Evolutionary conservation across 225 moss, liverwort and hornwort genomes (phyloP).

Genomic region (Pleurozium schreberi): DNA sequence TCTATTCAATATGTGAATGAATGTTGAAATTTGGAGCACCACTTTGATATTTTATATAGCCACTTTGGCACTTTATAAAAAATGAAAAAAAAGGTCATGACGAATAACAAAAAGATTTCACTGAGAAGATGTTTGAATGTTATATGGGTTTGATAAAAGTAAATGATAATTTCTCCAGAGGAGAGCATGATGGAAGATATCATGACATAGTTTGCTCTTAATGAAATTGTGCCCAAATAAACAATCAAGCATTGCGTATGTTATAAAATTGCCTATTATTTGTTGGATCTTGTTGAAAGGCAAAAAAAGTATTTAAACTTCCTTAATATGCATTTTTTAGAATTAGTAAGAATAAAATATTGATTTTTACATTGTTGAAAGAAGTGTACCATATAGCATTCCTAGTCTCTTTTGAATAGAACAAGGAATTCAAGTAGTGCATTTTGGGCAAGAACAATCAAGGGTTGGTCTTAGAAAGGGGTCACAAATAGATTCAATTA

Average conservation of each 20-base stretch:
- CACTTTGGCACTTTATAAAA: no score
- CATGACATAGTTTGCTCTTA: not conserved
- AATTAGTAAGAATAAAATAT: not conserved
- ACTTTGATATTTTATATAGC: no score
- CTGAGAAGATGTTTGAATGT: not conserved
- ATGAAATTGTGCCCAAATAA: not conserved
- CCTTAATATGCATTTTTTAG: not conserved
- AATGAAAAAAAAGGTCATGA: no score
- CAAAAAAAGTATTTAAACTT: not conserved
- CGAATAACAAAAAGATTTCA: not conserved
- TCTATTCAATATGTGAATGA: no score
- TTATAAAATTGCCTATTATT: not conserved
- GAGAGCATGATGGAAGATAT: not conserved
- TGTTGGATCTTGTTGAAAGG: not conserved
- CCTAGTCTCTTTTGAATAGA: not conserved
- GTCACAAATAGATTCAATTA: not conserved
- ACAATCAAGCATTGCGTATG: not conserved
- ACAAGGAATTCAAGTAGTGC: no score
- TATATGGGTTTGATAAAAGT: no score
- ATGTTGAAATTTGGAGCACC: no score
- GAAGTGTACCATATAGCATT: rapidly evolving
- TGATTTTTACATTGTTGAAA: not conserved
- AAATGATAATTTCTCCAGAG: not conserved
- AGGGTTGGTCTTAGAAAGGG: not conserved
- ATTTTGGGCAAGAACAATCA: not conserved